Percentiles rank a stretch among this genome's conserved stretches.
These are phyloP conservation scores for Hypholoma sublateritium DNA, from an alignment of 768 basidiomycete species.

Conservation along the genomic window DNA sequence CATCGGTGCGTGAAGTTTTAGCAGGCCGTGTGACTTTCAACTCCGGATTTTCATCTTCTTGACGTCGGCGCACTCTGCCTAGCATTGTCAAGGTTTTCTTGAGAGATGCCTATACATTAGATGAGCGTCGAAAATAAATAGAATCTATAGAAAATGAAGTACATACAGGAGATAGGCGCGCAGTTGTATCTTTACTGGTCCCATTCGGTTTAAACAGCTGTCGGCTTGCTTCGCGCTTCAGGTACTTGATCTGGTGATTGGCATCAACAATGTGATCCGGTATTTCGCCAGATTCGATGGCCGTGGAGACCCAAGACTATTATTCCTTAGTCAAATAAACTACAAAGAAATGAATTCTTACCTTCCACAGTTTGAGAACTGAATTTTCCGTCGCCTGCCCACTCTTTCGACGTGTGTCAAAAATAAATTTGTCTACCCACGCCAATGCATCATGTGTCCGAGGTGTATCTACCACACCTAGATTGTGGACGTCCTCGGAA, in stretches of 20 bases:
- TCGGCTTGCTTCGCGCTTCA: conserved; percentile 11
- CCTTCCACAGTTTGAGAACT: conserved; percentile 11
- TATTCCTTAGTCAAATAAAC: background rate
- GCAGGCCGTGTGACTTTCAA: conserved; percentile 1
- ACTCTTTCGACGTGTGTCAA: conserved; percentile 7
- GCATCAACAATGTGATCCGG: background rate
- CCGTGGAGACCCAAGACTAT: background rate
- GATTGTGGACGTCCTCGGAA: background rate
- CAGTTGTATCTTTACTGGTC: background rate
- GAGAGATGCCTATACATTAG: conserved; percentile 5
- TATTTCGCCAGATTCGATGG: background rate
- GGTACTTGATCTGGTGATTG: conserved; percentile 9
- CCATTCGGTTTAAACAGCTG: background rate
- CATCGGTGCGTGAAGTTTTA: conserved; percentile 4
- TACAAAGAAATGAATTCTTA: background rate
- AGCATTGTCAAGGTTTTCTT: conserved; percentile 14
- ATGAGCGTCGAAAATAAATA: background rate
- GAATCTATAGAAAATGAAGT: background rate
- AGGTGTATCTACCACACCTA: background rate
- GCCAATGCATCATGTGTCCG: background rate
- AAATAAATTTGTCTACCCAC: conserved; percentile 9
- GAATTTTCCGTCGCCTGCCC: conserved; percentile 8
- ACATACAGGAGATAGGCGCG: background rate
- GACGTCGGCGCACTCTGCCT: conserved; percentile 8
- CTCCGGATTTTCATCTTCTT: conserved; percentile 10